Evolutionary conservation across 2,329 filamentous ascomycete genomes (phyloP), one percentile per base, ranked within the genome.

Genomic region (Alternaria arbusti): DNA sequence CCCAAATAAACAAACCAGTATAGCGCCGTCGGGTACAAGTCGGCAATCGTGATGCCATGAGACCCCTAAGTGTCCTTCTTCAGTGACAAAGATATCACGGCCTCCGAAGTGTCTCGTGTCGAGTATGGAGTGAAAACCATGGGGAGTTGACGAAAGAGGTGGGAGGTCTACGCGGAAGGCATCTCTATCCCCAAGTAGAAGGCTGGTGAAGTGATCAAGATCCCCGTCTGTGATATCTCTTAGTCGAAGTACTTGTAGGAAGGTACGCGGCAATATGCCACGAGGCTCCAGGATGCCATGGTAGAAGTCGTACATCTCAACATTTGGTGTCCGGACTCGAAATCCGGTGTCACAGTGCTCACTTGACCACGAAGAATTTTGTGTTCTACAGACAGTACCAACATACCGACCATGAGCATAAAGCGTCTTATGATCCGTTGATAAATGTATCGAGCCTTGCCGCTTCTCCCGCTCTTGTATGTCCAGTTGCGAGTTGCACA

Each of bases 291-390:
- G 5, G 0, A 10, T 7, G 0, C 1, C 9, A n/a, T 51, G 26
- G 12, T 22, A 32, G 4, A 51, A 32, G 5, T 32, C 17, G 12
- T 22, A 51, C 2, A 23, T 7, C 17, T 22, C 8, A 32, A 5
- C 10, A 4, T 49, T 2, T n/a, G 4, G 3, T 6, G 5, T 49
- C 25, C 13, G 6, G 1, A 9, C 3, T 6, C 3, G 6, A 2
- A 26, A 30, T 1, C 28, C 11, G 2, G 2, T 13, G 2, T 13
- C 28, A 0, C 6, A 1, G 1, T 2, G 1, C 2, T 5, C 5
- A 8, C 6, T 1, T 1, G 13, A 25, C 9, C 12, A 20, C 6
- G 26, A 6, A 50, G 10, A 9, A 1, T 5, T 6, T 2, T 12
- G n/a, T 36, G 15, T 36, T 0, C 9, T 7, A 36, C 15, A 15